phyloP scores from a whole-genome alignment of 2,329 filamentous ascomycete genomes.

The Didymella sp. region DNA sequence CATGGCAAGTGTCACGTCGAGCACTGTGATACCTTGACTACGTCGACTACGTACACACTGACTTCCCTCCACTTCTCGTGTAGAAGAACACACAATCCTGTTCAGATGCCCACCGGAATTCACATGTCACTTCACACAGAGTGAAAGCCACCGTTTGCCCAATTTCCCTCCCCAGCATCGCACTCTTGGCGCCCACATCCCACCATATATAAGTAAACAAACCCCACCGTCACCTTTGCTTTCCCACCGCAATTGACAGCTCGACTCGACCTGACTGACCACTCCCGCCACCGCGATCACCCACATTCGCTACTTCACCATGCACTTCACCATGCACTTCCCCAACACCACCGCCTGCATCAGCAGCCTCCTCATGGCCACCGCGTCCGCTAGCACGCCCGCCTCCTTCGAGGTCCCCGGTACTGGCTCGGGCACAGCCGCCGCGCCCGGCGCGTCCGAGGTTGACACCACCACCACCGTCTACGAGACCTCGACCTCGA shows the following conservation, averaged over 20 bases:
- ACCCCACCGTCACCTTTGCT: neutral
- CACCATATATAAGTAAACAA: neutral
- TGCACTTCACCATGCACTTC: conserved; percentile 9
- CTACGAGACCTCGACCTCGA: conserved; percentile 13
- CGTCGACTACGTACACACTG: no score
- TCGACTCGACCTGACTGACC: neutral
- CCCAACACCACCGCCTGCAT: neutral
- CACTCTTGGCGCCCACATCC: conserved; percentile 10
- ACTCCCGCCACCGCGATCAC: neutral
- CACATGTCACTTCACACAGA: neutral
- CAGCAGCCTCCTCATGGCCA: conserved; percentile 10
- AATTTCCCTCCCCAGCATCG: conserved; percentile 10
- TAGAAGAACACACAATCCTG: no score
- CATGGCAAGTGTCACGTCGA: no score
- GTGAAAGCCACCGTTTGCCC: conserved; percentile 9
- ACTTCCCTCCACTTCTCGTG: no score
- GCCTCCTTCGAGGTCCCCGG: conserved; percentile 3
- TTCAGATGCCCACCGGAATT: no score
- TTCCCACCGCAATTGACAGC: neutral
- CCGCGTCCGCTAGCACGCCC: conserved; percentile 4
- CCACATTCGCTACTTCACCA: conserved; percentile 5
- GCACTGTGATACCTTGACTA: no score
- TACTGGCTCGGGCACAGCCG: neutral
- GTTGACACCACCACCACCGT: conserved; percentile 11
- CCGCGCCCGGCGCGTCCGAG: neutral